Base-by-base conservation (phyloP, 352 stramenopile species). In the Pythium utonaiense region DNA sequence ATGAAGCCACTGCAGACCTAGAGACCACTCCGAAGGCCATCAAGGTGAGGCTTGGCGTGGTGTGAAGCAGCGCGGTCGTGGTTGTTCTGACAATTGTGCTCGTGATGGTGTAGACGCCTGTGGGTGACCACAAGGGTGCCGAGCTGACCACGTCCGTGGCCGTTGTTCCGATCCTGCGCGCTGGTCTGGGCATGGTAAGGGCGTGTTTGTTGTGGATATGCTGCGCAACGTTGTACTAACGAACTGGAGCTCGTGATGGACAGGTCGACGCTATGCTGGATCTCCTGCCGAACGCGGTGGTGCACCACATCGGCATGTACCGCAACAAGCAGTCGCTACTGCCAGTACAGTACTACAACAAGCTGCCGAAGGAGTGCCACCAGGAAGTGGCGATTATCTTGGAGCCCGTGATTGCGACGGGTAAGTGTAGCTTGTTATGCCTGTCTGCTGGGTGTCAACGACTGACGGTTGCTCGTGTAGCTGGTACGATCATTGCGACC, bases 281-380 rank as follows among this genome's bases (percentile, higher is more conserved):
- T 59, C 69, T 99, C 13, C 71, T 99, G 9, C 96, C 95, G 3
- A 97, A 96, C 63, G 96, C 96, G 12, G 80, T 81, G 1, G 96
- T 99, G 16, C 91, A 99, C 78, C 97, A 99, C 65, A 98, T 99
- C 74, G 97, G 83, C 47, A 94, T 94, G 82, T 97, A 96, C 71
- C 84, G 86, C 54, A 90, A 92, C 71, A 96, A 97, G 57, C 78
- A 93, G 47, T 93, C 81, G 44, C 74, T 98, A 9, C 64, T 97
- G 27, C 96, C 96, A 3, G 94, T 99, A n/a, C 93, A 98, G 66
- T 99, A 99, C 82, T 99, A 99, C 80, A 99, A 99, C 85, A 96
- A 98, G 63, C 77, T 99, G 3, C 97, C 97, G 3, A 97, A 97
- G 57, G 80, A 96, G 63, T 97, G 94, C 73, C 80, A 90, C 36